Percentiles rank a stretch among this genome's conserved stretches.
Conservation (phyloP, 768 basidiomycete species). For the Calocera viscosa region DNA sequence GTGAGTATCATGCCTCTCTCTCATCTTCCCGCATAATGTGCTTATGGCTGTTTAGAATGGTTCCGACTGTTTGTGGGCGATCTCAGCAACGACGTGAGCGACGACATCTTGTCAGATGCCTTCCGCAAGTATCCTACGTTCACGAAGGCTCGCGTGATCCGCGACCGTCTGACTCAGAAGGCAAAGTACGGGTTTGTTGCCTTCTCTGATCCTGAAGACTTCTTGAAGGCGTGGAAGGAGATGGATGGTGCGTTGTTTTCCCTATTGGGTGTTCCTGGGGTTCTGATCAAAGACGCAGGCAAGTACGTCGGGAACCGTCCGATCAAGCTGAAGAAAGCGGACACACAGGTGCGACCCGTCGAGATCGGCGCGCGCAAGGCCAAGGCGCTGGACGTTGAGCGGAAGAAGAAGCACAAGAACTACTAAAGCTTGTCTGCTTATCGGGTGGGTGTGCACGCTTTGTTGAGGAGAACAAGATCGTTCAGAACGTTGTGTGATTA, state of each 20-base stretch:
- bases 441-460: too few species aligned
- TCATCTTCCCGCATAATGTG: slow-evolving; percentile 13
- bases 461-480: too few species aligned
- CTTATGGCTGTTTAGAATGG: slow-evolving; percentile 50
- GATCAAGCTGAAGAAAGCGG: slow-evolving; percentile 92
- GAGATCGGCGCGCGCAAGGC: slow-evolving; percentile 91
- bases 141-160: slow-evolving; percentile 86
- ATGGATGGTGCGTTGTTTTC: slow-evolving; percentile 72
- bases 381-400: slow-evolving; percentile 72
- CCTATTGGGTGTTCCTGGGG: neutral
- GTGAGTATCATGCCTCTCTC: slow-evolving; percentile 42
- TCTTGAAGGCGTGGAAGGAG: slow-evolving; percentile 96
- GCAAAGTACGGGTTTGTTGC: slow-evolving; percentile 96
- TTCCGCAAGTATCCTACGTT: slow-evolving; percentile 91
- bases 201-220: slow-evolving; percentile 97
- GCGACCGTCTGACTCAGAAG: slow-evolving; percentile 89
- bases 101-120: slow-evolving; percentile 83
- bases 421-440: too few species aligned
- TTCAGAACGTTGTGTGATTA: too few species aligned
- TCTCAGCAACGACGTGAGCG: slow-evolving; percentile 94
- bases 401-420: slow-evolving; percentile 86
- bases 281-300: slow-evolving; percentile 35
- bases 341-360: slow-evolving; percentile 76
- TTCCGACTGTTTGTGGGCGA: slow-evolving; percentile 97
- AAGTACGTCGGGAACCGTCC: slow-evolving; percentile 98